phyloP scores from a whole-genome alignment of 1,139 yeast genomes.

The Neolecta irregularis region DNA sequence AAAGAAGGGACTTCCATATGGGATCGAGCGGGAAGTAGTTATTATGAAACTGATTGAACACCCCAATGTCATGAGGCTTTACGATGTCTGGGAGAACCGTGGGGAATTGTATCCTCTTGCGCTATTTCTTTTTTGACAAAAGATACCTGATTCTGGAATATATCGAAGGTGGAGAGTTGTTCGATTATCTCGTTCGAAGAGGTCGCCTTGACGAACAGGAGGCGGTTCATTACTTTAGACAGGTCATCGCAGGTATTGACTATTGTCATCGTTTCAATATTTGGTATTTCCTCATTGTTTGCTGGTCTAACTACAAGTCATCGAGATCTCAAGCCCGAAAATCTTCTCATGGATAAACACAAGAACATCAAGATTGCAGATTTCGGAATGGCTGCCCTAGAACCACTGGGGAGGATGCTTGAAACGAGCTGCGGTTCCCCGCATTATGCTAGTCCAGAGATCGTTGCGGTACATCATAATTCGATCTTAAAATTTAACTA shows the following conservation, averaged over 20 bases:
- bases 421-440: constrained; percentile 98
- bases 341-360: constrained; percentile 68
- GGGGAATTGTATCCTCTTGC: constrained; percentile 62
- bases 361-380: constrained; percentile 91
- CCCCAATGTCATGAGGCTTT: constrained; percentile 86
- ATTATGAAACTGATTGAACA: constrained; percentile 82
- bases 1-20: constrained; percentile 51
- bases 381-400: constrained; percentile 99
- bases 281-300: constrained; percentile 19
- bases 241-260: constrained; percentile 78
- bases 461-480: no score
- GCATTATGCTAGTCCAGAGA: constrained; percentile 96
- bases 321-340: constrained; percentile 92
- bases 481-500: constrained; percentile 7
- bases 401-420: constrained; percentile 63
- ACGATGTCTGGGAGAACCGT: constrained; percentile 97
- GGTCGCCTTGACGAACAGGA: constrained; percentile 82
- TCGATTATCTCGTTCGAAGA: constrained; percentile 74
- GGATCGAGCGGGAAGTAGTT: constrained; percentile 91
- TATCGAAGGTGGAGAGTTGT: constrained; percentile 93
- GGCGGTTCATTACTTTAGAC: constrained; percentile 80
- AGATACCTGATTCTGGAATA: constrained; percentile 86
- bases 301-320: constrained; percentile 38
- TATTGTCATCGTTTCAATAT: constrained; percentile 91
- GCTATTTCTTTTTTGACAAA: no score